Evolutionary conservation across 257 asterid genomes (phyloP), one percentile per base, ranked within the genome.

Genomic region (Coffea canephora): DNA sequence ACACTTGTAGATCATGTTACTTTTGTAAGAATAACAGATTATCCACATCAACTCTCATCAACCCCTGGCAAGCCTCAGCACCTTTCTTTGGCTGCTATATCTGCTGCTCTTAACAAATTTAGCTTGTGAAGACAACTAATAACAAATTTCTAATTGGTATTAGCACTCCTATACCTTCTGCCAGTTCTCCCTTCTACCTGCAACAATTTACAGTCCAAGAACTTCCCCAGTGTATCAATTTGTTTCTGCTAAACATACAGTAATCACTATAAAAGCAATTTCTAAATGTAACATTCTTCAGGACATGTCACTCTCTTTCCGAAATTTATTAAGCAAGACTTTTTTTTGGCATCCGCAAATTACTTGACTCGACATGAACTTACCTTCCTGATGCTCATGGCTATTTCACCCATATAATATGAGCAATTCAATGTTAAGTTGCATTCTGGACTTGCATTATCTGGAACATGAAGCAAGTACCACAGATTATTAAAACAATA

Each of bases 361-460:
- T 78, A 31, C 43, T 18, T 31, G 15, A 13, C 61, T 52, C 7
- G 5, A 78, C 70, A 75, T 62, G 34, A 74, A 65, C 86, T 75
- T 87, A 92, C 98, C 97, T 94, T 92, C 84, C 83, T 85, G 87
- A 96, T 89, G 83, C 97, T 89, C 95, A 94, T 89, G 78, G 98
- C 93, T 82, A 91, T 86, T 83, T 96, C 99, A 19, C 99, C 99
- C 94, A 94, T 88, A 84, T 89, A 89, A 84, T 88, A 96, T 39
- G 99, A 92, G 88, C 97, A 90, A 69, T 84, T 82, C 84, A 87
- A 73, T 41, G 91, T 82, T 87, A 96, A 86, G 87, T 96, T 96
- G 88, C 98, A 83, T 75, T 96, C 99, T 65, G 99, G 97, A 85
- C 96, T 92, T 46, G 88, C 88, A 87, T 86, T 83, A 82, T 89